Evolutionary conservation across 352 stramenopile species (phyloP).

Genomic region (Globisporangium lucens): DNA sequence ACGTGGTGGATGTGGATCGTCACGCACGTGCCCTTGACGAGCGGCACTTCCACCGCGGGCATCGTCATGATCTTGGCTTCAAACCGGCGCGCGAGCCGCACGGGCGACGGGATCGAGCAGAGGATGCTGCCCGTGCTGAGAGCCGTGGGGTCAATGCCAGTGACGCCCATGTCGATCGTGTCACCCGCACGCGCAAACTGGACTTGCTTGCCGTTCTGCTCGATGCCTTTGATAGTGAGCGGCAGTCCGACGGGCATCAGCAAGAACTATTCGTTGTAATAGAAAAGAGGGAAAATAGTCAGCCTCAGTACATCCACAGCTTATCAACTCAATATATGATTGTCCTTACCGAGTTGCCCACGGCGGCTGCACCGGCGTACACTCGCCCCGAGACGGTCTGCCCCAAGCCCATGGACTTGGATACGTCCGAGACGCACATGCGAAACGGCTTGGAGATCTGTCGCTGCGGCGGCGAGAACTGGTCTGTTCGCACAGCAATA

Average conservation of each 20-base stretch:
- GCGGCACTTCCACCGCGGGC: constrained; percentile 76
- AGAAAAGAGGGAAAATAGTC: neutral
- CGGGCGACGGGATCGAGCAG: constrained; percentile 75
- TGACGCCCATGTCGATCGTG: constrained; percentile 77
- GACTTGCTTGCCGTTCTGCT: constrained; percentile 69
- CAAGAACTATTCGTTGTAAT: constrained; percentile 33
- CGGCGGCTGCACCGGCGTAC: constrained; percentile 67
- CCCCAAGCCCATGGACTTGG: constrained; percentile 80
- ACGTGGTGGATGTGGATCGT: constrained; percentile 88
- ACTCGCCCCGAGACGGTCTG: constrained; percentile 83
- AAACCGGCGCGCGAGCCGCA: constrained; percentile 69
- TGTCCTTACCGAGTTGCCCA: constrained; percentile 59
- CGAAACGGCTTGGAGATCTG: constrained; percentile 84
- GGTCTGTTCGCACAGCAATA: constrained; percentile 31
- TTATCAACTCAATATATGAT: neutral
- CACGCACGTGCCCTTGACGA: constrained; percentile 81
- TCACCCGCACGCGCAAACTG: constrained; percentile 66
- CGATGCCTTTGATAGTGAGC: constrained; percentile 68
- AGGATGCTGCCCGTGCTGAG: constrained; percentile 81
- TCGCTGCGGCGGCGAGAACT: constrained; percentile 67
- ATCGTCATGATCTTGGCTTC: constrained; percentile 91
- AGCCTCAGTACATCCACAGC: neutral
- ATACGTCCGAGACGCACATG: constrained; percentile 84
- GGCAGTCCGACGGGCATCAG: constrained; percentile 58
- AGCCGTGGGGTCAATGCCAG: constrained; percentile 63